Evolutionary conservation across 1,284 basidiomycete genomes (phyloP), one percentile per base, ranked within the genome.

Genomic region (Marasmius tenuissimus): DNA sequence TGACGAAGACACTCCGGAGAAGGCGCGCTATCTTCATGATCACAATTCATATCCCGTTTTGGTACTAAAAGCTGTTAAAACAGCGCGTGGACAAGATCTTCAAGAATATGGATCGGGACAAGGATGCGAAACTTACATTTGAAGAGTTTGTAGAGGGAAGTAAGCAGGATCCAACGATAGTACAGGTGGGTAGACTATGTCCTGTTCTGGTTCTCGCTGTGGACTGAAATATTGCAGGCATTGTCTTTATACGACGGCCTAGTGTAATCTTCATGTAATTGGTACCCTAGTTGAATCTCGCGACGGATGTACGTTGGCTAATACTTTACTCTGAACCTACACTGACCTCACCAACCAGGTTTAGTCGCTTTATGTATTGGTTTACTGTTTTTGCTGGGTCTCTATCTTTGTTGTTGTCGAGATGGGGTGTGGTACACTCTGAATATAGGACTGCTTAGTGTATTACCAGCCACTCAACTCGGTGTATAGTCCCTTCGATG

Each of bases 1-100:
- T 55, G 97, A 99, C 74, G 97, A 99, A 78, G 96, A 99, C 79
- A 99, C 97, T 18, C 97, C 97, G 1, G 96, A 98, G 78, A 99
- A 99, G 91, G 96, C 91, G 66, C 54, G 76, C 48, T 20, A 34
- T 35, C 39, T 37, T 42, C 33, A 27, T 59, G 35, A 49, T 59
- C 60, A 59, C 4, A 27, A 27, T 27, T 37, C 53, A 49, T 61
- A 47, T 45, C 47, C 49, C 56, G 50, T 58, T 57, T 55, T 34
- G 53, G 50, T 37, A 51, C 53, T 54, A 47, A 49, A 56, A 40
- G 42, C 51, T 65, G 67, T 59, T 68, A 60, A 54, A 14, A 33
- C 70, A 97, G 94, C 89, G 96, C 42, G 96, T 98, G 62, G 93
- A 97, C 80, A 98, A 98, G 83, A 96, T 97, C 66, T 97, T 97